Evolutionary conservation across 768 basidiomycete species (phyloP), one percentile per base, ranked within the genome.

Genomic region (Exidia glandulosa): DNA sequence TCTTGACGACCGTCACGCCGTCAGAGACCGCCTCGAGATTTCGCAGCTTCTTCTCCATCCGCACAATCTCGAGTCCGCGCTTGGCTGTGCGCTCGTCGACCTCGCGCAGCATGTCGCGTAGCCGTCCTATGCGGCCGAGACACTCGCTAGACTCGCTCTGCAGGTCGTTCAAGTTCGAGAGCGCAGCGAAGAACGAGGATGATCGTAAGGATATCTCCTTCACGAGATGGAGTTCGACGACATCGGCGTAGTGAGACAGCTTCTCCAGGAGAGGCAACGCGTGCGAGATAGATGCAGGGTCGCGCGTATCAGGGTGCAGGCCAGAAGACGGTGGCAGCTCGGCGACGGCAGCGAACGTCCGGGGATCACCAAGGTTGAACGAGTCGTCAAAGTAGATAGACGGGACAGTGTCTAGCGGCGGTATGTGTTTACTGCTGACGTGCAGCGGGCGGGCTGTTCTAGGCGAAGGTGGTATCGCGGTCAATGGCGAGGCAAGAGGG

Each of bases 181-280:
- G 81, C 6, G 96, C 96, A 3, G 94, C 87, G 67, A 98, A 99
- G 80, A 99, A 99, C 1, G 93, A 92, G 1, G 90, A 82, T 0
- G 94, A 91, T 14, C 95, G 87, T 10, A 88, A 76, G 9, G 88
- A 88, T 50, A 99, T 94, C 72, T 98, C 96, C 62, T 85, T 85
- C 3, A 94, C 83, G 59, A 99, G 87, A 71, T 99, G 95, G 61
- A 92, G 85, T 69, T 99, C 96, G 63, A 98, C 82, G 1, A 88
- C 88, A 69, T 97, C 96, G 2, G 94, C 86, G 67, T 95, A 87
- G 59, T 91, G 87, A 10, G 93, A 94, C 63, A 97, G 83, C 66
- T 85, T 87, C 69, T 97, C 94, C 10, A 95, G 85, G 3, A 94
- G 75, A 0, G 87, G 88, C 2, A 87, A 77, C 3, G 85, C 79